These are phyloP conservation scores for Venturia oleaginea DNA, from an alignment of 2,329 filamentous ascomycete genomes.

Conservation along the genomic window DNA sequence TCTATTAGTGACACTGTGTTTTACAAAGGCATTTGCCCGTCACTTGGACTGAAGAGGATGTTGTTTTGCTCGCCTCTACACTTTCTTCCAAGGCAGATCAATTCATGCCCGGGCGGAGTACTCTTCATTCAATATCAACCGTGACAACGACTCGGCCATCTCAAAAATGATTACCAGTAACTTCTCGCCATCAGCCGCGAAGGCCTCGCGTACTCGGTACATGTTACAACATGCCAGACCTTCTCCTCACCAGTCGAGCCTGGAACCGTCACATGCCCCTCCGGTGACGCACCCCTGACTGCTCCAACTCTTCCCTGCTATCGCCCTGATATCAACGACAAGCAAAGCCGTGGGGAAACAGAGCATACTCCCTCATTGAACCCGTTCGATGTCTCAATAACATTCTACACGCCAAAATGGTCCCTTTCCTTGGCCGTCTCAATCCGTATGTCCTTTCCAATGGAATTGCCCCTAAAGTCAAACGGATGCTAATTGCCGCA, in stretches of 20 bases:
- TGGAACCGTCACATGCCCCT: not conserved
- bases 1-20: no score
- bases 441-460: slow-evolving; percentile 24
- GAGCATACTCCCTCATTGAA: not conserved
- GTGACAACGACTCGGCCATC: no score
- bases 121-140: no score
- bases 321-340: not conserved
- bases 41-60: no score
- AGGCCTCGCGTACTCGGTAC: no score
- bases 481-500: not conserved
- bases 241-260: not conserved
- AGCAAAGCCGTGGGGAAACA: not conserved
- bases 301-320: not conserved
- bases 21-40: no score
- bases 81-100: no score
- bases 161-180: no score
- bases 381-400: not conserved
- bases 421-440: slow-evolving; percentile 56
- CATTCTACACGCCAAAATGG: slow-evolving; percentile 31
- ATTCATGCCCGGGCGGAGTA: no score
- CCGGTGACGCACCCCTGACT: not conserved
- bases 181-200: no score
- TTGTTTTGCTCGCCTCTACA: no score
- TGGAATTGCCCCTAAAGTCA: not conserved
- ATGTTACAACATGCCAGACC: no score